Evolutionary conservation across 2,329 filamentous ascomycete genomes (phyloP).

Genomic region (Aschersonia sp.): DNA sequence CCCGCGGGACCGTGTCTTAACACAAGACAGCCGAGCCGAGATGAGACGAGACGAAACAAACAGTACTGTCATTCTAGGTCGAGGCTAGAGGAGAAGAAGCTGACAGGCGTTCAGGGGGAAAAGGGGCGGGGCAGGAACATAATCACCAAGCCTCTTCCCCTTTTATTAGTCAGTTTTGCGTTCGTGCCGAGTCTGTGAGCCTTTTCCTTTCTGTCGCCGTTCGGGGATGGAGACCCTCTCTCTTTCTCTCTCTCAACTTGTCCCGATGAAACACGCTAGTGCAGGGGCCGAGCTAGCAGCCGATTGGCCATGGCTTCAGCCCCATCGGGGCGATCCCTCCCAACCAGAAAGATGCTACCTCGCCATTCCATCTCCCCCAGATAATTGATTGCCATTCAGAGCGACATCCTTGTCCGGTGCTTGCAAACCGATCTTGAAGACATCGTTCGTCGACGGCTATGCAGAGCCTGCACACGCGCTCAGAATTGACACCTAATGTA

Average conservation of each 20-base stretch:
- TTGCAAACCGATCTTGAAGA: too few species aligned
- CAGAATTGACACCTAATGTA: too few species aligned
- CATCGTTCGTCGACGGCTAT: too few species aligned
- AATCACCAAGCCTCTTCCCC: neutral
- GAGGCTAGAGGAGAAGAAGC: neutral
- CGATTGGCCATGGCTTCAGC: neutral
- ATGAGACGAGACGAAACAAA: neutral
- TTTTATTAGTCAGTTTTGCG: neutral
- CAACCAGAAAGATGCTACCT: too few species aligned
- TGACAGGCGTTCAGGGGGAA: neutral
- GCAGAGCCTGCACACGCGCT: too few species aligned
- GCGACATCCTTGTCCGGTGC: too few species aligned
- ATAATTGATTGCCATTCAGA: neutral
- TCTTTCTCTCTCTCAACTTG: neutral
- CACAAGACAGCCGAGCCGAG: neutral
- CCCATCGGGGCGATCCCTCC: too few species aligned
- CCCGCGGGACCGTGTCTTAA: neutral
- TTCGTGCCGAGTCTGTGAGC: neutral
- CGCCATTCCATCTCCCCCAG: neutral
- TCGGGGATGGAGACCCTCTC: neutral
- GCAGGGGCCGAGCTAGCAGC: neutral
- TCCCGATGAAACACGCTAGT: constrained; percentile 1
- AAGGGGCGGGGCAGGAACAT: neutral
- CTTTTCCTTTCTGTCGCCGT: neutral
- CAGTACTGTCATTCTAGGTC: neutral